These are phyloP conservation scores for Entoloma clypeatum DNA, from an alignment of 1,284 basidiomycete genomes.

Conservation along the genomic window DNA sequence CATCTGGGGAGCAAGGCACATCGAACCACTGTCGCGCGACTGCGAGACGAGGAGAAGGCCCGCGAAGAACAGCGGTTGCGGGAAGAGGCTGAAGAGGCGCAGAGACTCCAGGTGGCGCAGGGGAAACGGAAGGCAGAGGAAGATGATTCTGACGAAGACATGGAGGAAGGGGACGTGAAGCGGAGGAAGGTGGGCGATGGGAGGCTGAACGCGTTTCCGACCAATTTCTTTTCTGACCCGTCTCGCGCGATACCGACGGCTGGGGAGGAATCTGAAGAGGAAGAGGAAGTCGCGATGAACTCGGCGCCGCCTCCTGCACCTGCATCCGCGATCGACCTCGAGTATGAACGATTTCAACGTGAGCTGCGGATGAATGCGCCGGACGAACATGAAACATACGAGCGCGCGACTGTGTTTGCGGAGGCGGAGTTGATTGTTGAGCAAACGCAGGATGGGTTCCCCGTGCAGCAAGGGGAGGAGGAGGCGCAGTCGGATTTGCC, in stretches of 20 bases:
- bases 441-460: conserved; percentile 51
- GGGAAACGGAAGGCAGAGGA: conserved; percentile 45
- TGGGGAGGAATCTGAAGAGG: conserved; percentile 43
- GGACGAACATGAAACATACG: conserved; percentile 49
- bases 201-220: conserved; percentile 43
- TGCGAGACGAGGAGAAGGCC: conserved; percentile 49
- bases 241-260: conserved; percentile 43
- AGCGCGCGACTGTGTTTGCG: conserved; percentile 64
- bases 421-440: conserved; percentile 53
- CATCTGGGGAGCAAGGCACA: conserved; percentile 79
- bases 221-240: conserved; percentile 78
- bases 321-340: conserved; percentile 48
- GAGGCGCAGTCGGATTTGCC: conserved; percentile 23
- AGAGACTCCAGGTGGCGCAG: conserved; percentile 13
- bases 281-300: conserved; percentile 17
- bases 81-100: conserved; percentile 29
- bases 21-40: conserved; percentile 55
- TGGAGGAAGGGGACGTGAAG: conserved; percentile 27
- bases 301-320: conserved; percentile 18
- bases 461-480: conserved; percentile 28
- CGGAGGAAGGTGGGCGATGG: conserved; percentile 30
- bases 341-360: conserved; percentile 68
- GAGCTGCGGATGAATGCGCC: conserved; percentile 45
- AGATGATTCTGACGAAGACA: conserved; percentile 23
- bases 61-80: conserved; percentile 33